Base-by-base conservation (phyloP, 441 rosid species). In the Aleurites moluccanus region DNA sequence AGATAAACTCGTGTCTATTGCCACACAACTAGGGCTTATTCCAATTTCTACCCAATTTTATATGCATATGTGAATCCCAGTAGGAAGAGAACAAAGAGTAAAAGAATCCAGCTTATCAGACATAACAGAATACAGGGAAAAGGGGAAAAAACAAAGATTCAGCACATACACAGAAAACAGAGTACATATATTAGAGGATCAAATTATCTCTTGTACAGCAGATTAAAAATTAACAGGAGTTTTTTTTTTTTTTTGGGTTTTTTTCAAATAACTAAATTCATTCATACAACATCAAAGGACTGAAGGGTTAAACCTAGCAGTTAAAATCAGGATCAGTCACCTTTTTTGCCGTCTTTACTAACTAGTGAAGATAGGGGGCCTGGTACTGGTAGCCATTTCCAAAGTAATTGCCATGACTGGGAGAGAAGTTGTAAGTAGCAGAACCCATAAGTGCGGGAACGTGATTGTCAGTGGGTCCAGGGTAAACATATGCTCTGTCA, bases 301-400 rank as follows among this genome's bases (percentile, higher is more conserved):
- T 79, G 80, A 72, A 77, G 82, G 87, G 91, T 88, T 87, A 56
- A 88, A 85, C 84, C 90, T 89, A 91, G 74, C 88, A 91, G 93
- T 86, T 87, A 91, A 88, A 77, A 77, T 69, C 88, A 83, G 85
- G 83, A 84, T 83, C 86, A 79, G 88, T 86, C 86, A 84, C 88
- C 86, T 84, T 78, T 80, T 80, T 81, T 60, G 78, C 86, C 86
- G 61, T 82, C 84, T 81, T 83, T 76, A 74, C 79, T 77, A 76
- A 81, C 84, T 91, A 93, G 91, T 89, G 92, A 85, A 91, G 91
- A 83, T 92, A 93, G 9, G 91, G 84, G 78, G 97, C 83, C 81
- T 88, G 97, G 87, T 92, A 96, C 84, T 87, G 98, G 81, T 92
- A 93, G 88, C 92, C 87, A 66, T 90, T 96, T 75, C 90, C 93